Evolutionary conservation across 805 yeast species (phyloP), one percentile per base, ranked within the genome.

Genomic region (Metschnikowia santaceciliae): DNA sequence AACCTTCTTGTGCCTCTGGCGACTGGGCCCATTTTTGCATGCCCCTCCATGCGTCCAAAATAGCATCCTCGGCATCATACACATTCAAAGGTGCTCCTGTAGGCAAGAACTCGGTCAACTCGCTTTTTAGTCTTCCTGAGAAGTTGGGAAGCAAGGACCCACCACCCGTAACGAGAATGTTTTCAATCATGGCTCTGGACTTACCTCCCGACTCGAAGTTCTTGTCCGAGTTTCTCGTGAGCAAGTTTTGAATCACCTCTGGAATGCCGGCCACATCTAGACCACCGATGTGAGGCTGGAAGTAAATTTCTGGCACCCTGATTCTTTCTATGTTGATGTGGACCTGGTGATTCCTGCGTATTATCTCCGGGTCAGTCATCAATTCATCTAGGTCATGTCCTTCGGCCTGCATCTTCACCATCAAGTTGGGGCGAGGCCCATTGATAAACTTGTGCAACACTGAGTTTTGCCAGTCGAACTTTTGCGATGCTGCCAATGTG

Each of bases 251-350:
- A 49, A 84, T 76, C 38, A 90, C 69, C 67, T 94, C 98, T 22
- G 80, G 64, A n/a, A 94, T 76, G 26, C 98, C 98, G 0, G 97
- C 96, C 69, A 91, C 98, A 67, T 94, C 99, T 20, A 90, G 74
- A 20, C 99, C 99, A 0, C 95, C 96, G 54, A 94, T 90, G 7
- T 85, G 79, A 6, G 99, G 99, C 65, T 92, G 94, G 68, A 94
- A 90, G 44, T 90, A 64, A 2, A 91, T 84, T 68, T 94, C 99
- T 0, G 98, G 97, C 2, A 92, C 88, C 51, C 95, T 79, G 30
- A 92, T 86, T 52, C 99, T 78, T 69, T 94, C 99, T 39, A 92
- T 77, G 65, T 92, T 95, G 42, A 94, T 60, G 71, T 91, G 96
- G 49, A 95, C 75, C 70, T 94, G 98, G 68, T 91, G 96, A 54